These are phyloP conservation scores for Cardamine resedifolia DNA, from an alignment of 345 rosid genomes.

Conservation along the genomic window DNA sequence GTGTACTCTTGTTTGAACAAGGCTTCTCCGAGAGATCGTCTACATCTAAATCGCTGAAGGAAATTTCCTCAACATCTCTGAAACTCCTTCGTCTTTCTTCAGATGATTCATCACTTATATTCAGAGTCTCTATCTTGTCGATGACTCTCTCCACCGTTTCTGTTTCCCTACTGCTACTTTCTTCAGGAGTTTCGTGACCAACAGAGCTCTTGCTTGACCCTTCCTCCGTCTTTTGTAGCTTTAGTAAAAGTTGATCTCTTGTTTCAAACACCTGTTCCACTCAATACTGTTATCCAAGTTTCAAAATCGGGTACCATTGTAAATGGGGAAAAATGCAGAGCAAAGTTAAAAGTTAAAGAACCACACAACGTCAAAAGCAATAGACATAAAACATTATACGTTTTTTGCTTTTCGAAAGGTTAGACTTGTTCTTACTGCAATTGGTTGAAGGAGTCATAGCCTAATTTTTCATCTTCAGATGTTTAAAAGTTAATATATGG, in stretches of 20 bases:
- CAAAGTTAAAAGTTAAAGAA: neutral
- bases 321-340: neutral
- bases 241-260: slow-evolving; percentile 55
- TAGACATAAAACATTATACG: neutral
- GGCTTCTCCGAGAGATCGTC: slow-evolving; percentile 43
- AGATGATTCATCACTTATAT: slow-evolving; percentile 42
- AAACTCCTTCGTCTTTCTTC: slow-evolving; percentile 42
- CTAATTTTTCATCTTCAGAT: neutral
- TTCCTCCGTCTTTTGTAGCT: slow-evolving; percentile 45
- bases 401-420: neutral
- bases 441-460: neutral
- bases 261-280: slow-evolving; percentile 51
- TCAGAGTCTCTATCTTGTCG: slow-evolving; percentile 33
- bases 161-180: slow-evolving; percentile 20
- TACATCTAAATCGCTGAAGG: slow-evolving; percentile 63
- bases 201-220: slow-evolving; percentile 26
- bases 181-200: slow-evolving; percentile 26
- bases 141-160: slow-evolving; percentile 29
- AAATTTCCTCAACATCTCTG: slow-evolving; percentile 48
- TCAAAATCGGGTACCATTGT: neutral
- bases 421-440: neutral
- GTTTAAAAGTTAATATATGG: neutral
- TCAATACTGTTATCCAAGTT: neutral
- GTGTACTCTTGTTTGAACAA: slow-evolving; percentile 24
- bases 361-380: neutral